These are phyloP conservation scores for Cucurbita moschata DNA, from an alignment of 306 rosid genomes.

Conservation along the genomic window DNA sequence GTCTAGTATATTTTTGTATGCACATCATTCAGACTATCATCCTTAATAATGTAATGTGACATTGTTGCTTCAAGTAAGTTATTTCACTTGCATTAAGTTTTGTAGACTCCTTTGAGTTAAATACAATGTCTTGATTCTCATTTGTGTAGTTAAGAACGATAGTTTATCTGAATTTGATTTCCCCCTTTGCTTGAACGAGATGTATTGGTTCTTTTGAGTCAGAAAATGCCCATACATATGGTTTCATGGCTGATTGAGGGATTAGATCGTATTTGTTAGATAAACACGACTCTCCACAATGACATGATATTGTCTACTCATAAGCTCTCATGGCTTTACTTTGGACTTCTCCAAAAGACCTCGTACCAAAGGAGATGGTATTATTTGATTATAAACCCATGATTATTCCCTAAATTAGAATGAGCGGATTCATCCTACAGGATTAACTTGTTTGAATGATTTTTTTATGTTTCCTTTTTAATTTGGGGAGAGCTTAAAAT, in stretches of 20 bases:
- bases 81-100: neutral
- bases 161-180: neutral
- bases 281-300: no score
- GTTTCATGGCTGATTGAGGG: neutral
- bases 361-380: no score
- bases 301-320: no score
- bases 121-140: neutral
- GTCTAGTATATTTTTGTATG: neutral
- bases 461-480: no score
- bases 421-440: no score
- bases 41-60: neutral
- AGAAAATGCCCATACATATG: neutral
- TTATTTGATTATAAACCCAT: no score
- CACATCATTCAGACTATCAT: neutral
- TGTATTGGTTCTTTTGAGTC: neutral
- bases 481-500: no score
- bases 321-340: no score
- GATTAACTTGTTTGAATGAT: no score
- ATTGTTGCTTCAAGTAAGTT: neutral
- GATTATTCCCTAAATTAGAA: no score
- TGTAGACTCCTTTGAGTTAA: neutral
- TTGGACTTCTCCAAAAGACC: no score
- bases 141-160: neutral
- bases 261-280: neutral
- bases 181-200: neutral